Evolutionary conservation across 768 basidiomycete genomes (phyloP), one percentile per base, ranked within the genome.

Genomic region (Myochromella boudieri): DNA sequence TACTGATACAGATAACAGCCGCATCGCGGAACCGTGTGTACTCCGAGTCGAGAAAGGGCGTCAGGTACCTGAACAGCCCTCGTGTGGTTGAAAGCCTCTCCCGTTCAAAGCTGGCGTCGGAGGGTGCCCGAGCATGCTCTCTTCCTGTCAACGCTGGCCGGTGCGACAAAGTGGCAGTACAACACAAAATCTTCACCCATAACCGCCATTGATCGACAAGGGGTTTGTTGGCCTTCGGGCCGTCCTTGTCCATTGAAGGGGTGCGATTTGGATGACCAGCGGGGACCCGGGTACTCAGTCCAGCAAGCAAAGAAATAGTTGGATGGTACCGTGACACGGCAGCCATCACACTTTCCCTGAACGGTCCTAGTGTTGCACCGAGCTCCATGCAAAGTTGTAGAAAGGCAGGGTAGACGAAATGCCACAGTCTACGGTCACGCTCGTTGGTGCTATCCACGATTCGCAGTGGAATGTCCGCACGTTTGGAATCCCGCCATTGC

Each of bases 41-140:
- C 56, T 95, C 93, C 5, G 88, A 89, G 52, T 91, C 88, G 44
- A 97, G 74, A 61, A 93, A 91, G 5, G 91, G 89, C 0, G 90
- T 87, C 44, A 95, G 71, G 55, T 90, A 88, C 54, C 87, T 78
- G 67, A 95, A 93, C 18, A 95, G 66, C 20, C 85, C 91, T 20
- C 87, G 80, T 3, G 90, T 86, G 0, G 87, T 88, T n/a, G 81
- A 78, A 57, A 91, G 78, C 39, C 88, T 79, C 55, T 93, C 92
- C 33, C 88, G 81, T 51, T 91, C 89, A 42, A 89, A 85, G 49
- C 77, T 87, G 46, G 79, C 66, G 50, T 88, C 87, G 6, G 87
- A 88, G 3, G 84, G 80, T 1, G 75, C 84, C 14, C 87, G 78
- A 12, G 76, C 70, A 56, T 89, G 87, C 41, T 88, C 86, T 27